Percentiles rank a stretch among this genome's conserved stretches.
Conservation (phyloP, 2,329 filamentous ascomycete species). For the Alternaria arborescens region DNA sequence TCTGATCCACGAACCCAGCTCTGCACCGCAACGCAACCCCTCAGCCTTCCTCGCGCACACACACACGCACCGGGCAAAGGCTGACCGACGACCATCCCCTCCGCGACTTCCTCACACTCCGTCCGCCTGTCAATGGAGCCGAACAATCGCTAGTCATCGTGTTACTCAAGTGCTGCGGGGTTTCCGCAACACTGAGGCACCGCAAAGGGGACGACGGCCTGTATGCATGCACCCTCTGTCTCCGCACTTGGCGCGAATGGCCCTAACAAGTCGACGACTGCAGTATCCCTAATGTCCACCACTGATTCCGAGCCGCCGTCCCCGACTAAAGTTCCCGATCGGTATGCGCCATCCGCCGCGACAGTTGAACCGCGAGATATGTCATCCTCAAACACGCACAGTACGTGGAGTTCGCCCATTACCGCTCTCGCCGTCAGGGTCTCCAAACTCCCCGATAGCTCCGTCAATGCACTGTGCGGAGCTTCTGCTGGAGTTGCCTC, state of each 20-base stretch:
- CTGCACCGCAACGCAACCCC: slow-evolving; percentile 12
- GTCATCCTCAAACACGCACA: slow-evolving; percentile 24
- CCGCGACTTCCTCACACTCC: slow-evolving; percentile 5
- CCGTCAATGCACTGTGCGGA: slow-evolving; percentile 83
- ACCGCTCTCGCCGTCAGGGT: slow-evolving; percentile 52
- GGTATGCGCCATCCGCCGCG: slow-evolving; percentile 45
- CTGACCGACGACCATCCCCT: neutral
- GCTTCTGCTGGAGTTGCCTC: slow-evolving; percentile 91
- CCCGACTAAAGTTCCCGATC: slow-evolving; percentile 41
- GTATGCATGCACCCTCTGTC: slow-evolving; percentile 31
- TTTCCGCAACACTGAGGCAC: slow-evolving; percentile 53
- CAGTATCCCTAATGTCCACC: slow-evolving; percentile 50
- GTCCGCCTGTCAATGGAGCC: slow-evolving; percentile 51
- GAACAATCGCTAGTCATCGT: slow-evolving; percentile 52
- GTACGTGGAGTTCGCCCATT: slow-evolving; percentile 33
- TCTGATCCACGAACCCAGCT: slow-evolving; percentile 19
- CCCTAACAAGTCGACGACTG: slow-evolving; percentile 32
- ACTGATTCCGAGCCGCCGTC: slow-evolving; percentile 48
- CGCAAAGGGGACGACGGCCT: slow-evolving; percentile 50
- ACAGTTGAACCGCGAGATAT: slow-evolving; percentile 26
- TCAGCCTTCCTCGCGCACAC: slow-evolving; percentile 11
- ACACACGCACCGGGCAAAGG: neutral
- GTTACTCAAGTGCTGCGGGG: slow-evolving; percentile 55
- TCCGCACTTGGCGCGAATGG: slow-evolving; percentile 5
- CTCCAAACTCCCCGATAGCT: slow-evolving; percentile 61